A percentile compares a stretch with the other conserved stretches of the same genome.
phyloP scores from a whole-genome alignment of 2,329 filamentous ascomycete genomes.

The Didymella pomorum region DNA sequence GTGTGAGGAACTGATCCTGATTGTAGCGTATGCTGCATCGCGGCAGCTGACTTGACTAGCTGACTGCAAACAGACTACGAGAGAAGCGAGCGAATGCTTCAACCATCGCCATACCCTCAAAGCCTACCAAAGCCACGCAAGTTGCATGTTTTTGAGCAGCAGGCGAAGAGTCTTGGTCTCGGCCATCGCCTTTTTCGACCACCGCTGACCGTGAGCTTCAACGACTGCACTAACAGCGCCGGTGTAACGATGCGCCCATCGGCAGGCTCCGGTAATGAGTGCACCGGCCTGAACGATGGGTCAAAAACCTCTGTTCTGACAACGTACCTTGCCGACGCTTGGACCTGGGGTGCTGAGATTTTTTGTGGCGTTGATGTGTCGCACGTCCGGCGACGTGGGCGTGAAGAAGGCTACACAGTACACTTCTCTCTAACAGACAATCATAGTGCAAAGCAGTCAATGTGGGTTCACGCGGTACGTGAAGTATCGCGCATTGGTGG shows the following conservation, averaged over 20 bases:
- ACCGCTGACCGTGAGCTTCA: slow-evolving; percentile 70
- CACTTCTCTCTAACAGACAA: neutral
- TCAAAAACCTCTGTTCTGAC: slow-evolving; percentile 72
- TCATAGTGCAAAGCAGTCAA: neutral
- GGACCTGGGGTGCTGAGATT: slow-evolving; percentile 76
- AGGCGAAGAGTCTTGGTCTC: slow-evolving; percentile 35
- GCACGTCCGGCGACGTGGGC: slow-evolving; percentile 59
- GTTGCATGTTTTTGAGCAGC: neutral
- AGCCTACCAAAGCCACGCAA: neutral
- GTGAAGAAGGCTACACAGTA: neutral
- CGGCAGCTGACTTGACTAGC: neutral
- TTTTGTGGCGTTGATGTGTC: slow-evolving; percentile 74
- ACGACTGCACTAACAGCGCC: slow-evolving; percentile 66
- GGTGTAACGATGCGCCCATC: slow-evolving; percentile 71
- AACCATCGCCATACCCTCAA: slow-evolving; percentile 1
- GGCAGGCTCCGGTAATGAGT: slow-evolving; percentile 68
- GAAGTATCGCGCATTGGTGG: neutral
- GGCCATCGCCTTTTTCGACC: slow-evolving; percentile 63
- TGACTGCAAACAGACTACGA: slow-evolving; percentile 1
- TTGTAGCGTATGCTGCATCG: neutral
- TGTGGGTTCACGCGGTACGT: slow-evolving; percentile 10
- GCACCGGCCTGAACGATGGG: slow-evolving; percentile 71
- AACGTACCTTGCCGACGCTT: slow-evolving; percentile 73
- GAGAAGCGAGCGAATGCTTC: slow-evolving; percentile 2
- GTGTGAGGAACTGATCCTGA: neutral